Conservation (phyloP, 345 rosid genomes). For the Passiflora organensis region DNA sequence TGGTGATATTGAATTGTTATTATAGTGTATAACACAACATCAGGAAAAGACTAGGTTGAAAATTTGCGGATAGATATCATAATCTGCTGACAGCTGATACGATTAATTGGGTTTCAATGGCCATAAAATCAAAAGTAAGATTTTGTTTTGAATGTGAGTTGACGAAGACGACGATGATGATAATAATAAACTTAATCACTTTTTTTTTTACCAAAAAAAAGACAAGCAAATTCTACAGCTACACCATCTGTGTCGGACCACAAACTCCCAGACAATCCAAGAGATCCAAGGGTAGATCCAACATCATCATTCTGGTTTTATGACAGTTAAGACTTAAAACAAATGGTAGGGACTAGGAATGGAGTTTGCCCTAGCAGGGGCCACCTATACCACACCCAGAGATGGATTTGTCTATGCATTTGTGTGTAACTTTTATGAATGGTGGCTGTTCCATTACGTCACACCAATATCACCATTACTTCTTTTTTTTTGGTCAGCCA, state of each 20-base stretch:
- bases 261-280: background rate
- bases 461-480: constrained; percentile 15
- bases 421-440: constrained; percentile 19
- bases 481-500: constrained; percentile 2
- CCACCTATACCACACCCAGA: constrained; percentile 32
- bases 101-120: no score
- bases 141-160: constrained; percentile 1
- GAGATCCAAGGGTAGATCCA: constrained; percentile 23
- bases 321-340: constrained; percentile 20
- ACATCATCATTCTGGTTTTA: constrained; percentile 38
- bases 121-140: constrained; percentile 5
- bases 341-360: constrained; percentile 43
- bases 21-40: no score
- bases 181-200: constrained; percentile 18
- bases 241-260: constrained; percentile 18
- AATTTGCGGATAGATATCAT: background rate
- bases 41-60: background rate
- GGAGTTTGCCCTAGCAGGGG: constrained; percentile 26
- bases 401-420: background rate
- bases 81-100: no score
- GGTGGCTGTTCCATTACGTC: constrained; percentile 49
- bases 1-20: no score
- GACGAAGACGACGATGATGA: constrained; percentile 16
- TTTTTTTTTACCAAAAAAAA: background rate
- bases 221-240: background rate